Conservation (phyloP, 2,329 filamentous ascomycete species). For the Niveomyces coronatus region DNA sequence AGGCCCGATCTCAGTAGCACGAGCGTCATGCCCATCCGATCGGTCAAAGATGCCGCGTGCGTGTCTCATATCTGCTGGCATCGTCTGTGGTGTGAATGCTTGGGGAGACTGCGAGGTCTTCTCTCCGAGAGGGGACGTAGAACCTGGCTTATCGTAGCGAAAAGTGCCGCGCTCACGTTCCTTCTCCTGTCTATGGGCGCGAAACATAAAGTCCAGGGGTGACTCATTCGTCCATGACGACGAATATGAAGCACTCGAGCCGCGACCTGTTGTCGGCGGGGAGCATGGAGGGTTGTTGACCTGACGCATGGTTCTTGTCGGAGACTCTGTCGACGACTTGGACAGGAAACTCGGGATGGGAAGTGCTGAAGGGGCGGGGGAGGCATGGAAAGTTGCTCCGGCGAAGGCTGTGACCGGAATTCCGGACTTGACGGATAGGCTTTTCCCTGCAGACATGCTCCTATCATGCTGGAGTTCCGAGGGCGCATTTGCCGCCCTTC, state of each 20-base stretch:
- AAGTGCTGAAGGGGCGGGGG: conserved; percentile 79
- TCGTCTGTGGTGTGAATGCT: conserved; percentile 25
- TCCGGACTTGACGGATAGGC: conserved; percentile 32
- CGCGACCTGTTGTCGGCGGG: conserved; percentile 41
- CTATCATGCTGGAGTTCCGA: conserved; percentile 31
- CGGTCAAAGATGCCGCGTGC: conserved; percentile 17
- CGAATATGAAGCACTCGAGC: conserved; percentile 36
- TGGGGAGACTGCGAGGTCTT: background rate
- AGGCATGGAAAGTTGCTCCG: conserved; percentile 89
- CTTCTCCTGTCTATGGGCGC: conserved; percentile 71
- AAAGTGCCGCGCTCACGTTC: conserved; percentile 46
- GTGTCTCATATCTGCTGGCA: conserved; percentile 25
- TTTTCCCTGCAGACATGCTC: conserved; percentile 33
- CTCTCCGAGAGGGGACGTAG: background rate
- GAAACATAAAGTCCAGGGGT: conserved; percentile 83
- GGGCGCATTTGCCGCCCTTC: conserved; percentile 22
- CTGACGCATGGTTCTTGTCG: conserved; percentile 27
- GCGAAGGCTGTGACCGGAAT: conserved; percentile 60
- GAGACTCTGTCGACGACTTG: conserved; percentile 61
- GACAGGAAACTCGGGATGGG: conserved; percentile 82
- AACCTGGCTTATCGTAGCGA: conserved; percentile 27
- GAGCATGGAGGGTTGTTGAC: conserved; percentile 31
- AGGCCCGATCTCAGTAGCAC: conserved; percentile 46
- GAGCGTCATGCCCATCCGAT: conserved; percentile 53
- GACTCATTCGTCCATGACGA: conserved; percentile 44